Evolutionary conservation across 345 rosid species (phyloP).

Genomic region (Diplotaxis tenuifolia): DNA sequence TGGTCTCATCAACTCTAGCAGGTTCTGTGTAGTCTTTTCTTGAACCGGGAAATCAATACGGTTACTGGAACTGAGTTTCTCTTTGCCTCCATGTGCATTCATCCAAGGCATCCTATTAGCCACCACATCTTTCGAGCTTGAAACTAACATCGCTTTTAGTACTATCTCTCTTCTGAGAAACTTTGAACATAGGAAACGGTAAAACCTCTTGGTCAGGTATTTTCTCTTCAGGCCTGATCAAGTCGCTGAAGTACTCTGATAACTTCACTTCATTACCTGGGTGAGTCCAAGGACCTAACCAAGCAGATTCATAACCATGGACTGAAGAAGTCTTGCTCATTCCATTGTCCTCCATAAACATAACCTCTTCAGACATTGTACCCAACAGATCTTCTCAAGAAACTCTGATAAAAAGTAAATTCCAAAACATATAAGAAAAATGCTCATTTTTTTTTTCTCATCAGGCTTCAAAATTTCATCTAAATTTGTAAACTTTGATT

Average conservation of each 20-base stretch:
- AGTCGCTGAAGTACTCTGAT: too few species aligned
- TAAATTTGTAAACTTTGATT: neutral
- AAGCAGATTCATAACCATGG: slow-evolving; percentile 48
- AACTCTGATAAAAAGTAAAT: too few species aligned
- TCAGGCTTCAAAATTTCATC: neutral
- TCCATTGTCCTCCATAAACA: slow-evolving; percentile 31
- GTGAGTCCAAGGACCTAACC: slow-evolving; percentile 67
- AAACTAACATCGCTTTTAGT: slow-evolving; percentile 36
- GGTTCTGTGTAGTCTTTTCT: slow-evolving; percentile 43
- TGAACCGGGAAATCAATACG: slow-evolving; percentile 30
- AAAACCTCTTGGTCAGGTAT: neutral
- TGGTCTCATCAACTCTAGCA: slow-evolving; percentile 30
- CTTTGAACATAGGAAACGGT: slow-evolving; percentile 33
- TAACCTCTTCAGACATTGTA: slow-evolving; percentile 29
- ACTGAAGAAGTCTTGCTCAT: slow-evolving; percentile 25
- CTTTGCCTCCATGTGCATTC: slow-evolving; percentile 25
- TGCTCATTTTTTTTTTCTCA: neutral
- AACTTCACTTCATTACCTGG: slow-evolving; percentile 4
- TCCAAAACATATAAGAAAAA: neutral
- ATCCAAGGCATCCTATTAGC: slow-evolving; percentile 34
- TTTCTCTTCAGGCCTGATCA: slow-evolving; percentile 19
- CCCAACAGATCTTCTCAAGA: slow-evolving; percentile 8
- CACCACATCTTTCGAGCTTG: slow-evolving; percentile 45
- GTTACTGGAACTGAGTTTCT: too few species aligned
- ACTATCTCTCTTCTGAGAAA: slow-evolving; percentile 24